phyloP scores from a whole-genome alignment of 805 yeast genomes.

The Pichia cabralensis region DNA sequence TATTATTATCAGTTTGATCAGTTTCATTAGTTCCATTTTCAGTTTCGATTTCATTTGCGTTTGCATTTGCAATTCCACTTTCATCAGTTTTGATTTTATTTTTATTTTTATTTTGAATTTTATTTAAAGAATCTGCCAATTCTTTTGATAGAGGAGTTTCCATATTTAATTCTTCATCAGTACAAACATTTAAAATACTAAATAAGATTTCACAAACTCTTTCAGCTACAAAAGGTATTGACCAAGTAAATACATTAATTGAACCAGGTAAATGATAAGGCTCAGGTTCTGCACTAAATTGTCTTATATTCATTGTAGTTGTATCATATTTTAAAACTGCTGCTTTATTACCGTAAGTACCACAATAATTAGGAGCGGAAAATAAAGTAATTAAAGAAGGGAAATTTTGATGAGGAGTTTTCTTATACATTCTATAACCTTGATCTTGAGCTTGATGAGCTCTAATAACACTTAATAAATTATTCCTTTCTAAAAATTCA shows the following conservation, averaged over 20 bases:
- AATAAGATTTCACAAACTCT: slow-evolving; percentile 90
- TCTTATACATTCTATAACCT: slow-evolving; percentile 89
- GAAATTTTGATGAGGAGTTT: slow-evolving; percentile 75
- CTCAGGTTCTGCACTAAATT: slow-evolving; percentile 86
- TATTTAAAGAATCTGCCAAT: slow-evolving; percentile 25
- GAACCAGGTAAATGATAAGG: slow-evolving; percentile 96
- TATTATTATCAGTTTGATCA: no score
- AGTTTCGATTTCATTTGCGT: neutral
- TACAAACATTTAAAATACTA: slow-evolving; percentile 82
- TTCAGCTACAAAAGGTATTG: slow-evolving; percentile 94
- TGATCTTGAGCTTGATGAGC: slow-evolving; percentile 99
- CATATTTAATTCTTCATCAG: slow-evolving; percentile 86
- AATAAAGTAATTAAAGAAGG: slow-evolving; percentile 86
- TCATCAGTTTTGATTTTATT: neutral
- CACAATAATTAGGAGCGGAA: slow-evolving; percentile 92
- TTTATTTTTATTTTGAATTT: slow-evolving; percentile 9
- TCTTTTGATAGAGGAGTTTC: slow-evolving; percentile 46
- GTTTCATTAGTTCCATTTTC: slow-evolving; percentile 1
- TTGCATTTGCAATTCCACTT: no score
- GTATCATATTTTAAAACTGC: slow-evolving; percentile 88
- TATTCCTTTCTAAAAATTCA: slow-evolving; percentile 66
- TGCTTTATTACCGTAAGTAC: slow-evolving; percentile 87
- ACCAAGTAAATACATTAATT: slow-evolving; percentile 97
- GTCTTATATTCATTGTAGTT: slow-evolving; percentile 90
- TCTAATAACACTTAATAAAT: slow-evolving; percentile 73